A percentile compares a stretch with the other conserved stretches of the same genome.
Evolutionary conservation across 1,284 basidiomycete genomes (phyloP).

Genomic region (Uromyces viciae-fabae): DNA sequence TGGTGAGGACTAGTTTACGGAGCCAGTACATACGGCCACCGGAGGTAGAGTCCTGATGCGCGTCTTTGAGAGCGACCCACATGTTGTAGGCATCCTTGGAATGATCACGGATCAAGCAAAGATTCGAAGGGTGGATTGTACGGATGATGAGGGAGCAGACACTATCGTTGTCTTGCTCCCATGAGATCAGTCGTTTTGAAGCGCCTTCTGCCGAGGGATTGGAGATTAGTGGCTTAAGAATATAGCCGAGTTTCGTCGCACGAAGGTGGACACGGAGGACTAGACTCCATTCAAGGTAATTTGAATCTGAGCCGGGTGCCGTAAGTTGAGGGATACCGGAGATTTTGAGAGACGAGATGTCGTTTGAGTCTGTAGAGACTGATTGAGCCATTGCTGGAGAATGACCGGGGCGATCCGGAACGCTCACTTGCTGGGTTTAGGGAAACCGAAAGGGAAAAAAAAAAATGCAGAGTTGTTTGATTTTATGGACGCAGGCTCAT

Average conservation of each 20-base stretch:
- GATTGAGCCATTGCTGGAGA: no score
- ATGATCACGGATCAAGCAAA: background rate
- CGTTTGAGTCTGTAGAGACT: no score
- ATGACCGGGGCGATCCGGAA: no score
- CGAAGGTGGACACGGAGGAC: background rate
- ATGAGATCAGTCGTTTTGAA: no score
- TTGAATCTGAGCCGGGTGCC: background rate
- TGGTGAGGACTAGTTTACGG: background rate
- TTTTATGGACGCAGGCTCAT: background rate
- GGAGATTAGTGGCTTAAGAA: background rate
- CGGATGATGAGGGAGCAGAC: background rate
- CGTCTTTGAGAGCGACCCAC: background rate
- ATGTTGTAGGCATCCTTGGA: background rate
- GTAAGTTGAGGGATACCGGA: background rate
- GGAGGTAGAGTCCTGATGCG: background rate
- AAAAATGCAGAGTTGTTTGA: no score
- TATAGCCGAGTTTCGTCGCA: background rate
- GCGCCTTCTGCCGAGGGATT: background rate
- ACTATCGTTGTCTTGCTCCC: background rate
- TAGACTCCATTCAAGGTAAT: constrained; percentile 4
- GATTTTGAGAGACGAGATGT: background rate
- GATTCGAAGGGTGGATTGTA: background rate
- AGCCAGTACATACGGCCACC: constrained; percentile 6
- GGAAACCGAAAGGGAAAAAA: background rate
- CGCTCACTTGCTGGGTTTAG: background rate